phyloP scores from a whole-genome alignment of 78 protist genomes.

The Salpingoeca rosetta region DNA sequence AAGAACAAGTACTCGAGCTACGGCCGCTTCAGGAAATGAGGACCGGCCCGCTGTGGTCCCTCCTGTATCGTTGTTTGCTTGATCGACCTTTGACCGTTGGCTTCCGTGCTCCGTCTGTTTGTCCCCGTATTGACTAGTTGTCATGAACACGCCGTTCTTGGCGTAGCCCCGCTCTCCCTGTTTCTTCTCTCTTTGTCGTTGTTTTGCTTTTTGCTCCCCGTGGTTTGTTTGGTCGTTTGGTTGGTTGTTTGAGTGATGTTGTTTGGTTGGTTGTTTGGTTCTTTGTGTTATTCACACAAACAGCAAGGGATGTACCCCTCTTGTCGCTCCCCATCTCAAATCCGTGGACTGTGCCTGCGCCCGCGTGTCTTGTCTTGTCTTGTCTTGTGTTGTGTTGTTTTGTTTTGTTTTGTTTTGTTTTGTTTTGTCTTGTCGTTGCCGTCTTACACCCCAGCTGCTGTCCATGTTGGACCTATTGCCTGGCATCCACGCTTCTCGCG shows the following conservation, averaged over 20 bases:
- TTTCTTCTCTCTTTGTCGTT: background rate
- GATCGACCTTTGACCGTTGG: no score
- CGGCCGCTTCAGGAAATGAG: background rate
- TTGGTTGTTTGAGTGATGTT: no score
- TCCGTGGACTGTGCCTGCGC: background rate
- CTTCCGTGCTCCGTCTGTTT: background rate
- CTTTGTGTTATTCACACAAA: no score
- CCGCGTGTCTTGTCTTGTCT: background rate
- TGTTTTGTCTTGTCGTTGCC: background rate
- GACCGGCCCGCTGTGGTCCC: no score
- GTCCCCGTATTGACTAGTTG: background rate
- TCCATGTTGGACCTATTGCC: background rate
- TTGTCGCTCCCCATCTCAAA: background rate
- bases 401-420: background rate
- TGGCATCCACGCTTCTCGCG: background rate
- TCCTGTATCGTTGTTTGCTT: no score
- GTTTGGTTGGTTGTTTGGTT: no score
- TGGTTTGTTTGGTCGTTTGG: no score
- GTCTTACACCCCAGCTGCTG: background rate
- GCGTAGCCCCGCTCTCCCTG: background rate
- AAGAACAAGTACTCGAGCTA: constrained; percentile 23
- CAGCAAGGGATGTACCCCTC: background rate
- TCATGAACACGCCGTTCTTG: background rate
- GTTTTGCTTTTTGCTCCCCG: no score
- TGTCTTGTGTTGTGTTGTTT: background rate